These are phyloP conservation scores for Leavenworthia alabamica DNA, from an alignment of 345 rosid genomes.

Conservation along the genomic window DNA sequence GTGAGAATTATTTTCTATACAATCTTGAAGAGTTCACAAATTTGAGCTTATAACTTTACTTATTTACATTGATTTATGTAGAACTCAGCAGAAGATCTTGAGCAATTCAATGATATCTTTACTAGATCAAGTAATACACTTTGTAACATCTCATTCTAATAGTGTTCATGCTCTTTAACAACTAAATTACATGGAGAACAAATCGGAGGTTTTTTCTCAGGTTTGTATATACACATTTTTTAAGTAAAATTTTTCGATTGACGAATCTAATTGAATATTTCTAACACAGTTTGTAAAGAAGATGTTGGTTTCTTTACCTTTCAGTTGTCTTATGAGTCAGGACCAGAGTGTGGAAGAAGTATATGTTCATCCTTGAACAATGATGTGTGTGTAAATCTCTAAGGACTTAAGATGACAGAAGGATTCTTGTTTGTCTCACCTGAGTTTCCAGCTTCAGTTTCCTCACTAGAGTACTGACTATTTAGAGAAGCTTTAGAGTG, in stretches of 20 bases:
- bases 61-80: constrained; percentile 35
- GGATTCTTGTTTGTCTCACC: constrained; percentile 6
- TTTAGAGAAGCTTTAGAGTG: constrained; percentile 18
- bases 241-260: neutral
- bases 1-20: neutral
- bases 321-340: no score
- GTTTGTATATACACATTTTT: constrained; percentile 30
- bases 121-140: constrained; percentile 57
- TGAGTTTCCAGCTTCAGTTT: constrained; percentile 26
- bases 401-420: constrained; percentile 2
- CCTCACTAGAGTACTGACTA: constrained; percentile 21
- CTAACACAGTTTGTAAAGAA: constrained; percentile 66
- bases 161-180: constrained; percentile 72
- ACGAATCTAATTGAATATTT: neutral
- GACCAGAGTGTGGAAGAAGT: no score
- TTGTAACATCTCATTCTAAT: constrained; percentile 84
- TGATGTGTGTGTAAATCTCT: constrained; percentile 1
- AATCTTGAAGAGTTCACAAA: neutral
- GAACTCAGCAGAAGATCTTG: constrained; percentile 91
- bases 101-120: constrained; percentile 78
- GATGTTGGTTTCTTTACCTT: constrained; percentile 75
- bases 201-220: constrained; percentile 57
- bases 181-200: constrained; percentile 53
- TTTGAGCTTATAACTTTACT: neutral
- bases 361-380: no score